These are phyloP conservation scores for Tulasnella sp. DNA, from an alignment of 768 basidiomycete genomes.

Conservation along the genomic window DNA sequence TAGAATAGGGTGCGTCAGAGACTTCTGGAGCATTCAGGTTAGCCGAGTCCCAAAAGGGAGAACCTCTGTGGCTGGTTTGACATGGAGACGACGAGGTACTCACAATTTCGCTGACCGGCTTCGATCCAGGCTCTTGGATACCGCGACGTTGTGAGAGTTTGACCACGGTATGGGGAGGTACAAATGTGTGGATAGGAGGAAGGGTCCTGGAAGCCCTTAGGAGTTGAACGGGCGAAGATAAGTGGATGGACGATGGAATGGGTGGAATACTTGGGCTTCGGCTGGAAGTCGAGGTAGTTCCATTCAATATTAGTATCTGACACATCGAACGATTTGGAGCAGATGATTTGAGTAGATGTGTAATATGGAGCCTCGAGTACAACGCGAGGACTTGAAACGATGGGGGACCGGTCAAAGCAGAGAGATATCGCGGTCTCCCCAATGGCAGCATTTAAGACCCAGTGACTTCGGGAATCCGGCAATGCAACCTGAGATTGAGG, in stretches of 20 bases:
- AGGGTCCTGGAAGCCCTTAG: neutral
- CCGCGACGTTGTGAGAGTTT: neutral
- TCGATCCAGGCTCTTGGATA: neutral
- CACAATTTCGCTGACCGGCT: neutral
- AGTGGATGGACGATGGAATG: neutral
- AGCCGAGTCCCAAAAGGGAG: neutral
- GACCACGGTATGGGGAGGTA: neutral
- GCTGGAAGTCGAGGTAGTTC: neutral
- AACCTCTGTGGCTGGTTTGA: neutral
- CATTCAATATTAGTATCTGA: neutral
- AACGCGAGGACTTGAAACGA: neutral
- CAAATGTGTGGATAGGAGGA: neutral
- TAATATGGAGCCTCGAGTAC: neutral
- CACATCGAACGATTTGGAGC: neutral
- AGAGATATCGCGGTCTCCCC: neutral
- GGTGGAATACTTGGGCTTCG: neutral
- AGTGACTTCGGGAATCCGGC: too few species aligned
- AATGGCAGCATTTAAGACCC: neutral
- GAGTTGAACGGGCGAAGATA: neutral
- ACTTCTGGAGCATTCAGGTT: neutral
- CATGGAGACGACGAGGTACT: neutral
- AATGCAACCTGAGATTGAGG: too few species aligned
- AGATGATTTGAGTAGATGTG: neutral
- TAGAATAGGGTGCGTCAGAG: neutral
- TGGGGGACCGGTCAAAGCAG: neutral